Conservation (phyloP, 768 basidiomycete genomes). For the Lactarius hengduanensis region DNA sequence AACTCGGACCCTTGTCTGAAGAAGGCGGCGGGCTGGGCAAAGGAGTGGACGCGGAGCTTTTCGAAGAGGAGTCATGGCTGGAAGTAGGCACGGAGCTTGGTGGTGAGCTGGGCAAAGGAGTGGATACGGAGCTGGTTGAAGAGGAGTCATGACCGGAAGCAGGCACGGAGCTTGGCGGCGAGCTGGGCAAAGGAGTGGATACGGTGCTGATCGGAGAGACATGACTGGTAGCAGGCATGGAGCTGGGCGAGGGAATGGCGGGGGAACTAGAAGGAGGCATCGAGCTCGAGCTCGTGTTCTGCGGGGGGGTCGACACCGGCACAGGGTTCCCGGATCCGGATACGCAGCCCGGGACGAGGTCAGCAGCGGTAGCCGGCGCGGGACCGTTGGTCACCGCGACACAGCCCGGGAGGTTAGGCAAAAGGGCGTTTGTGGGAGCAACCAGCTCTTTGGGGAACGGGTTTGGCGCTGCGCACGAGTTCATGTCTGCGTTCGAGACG, state of each 20-base stretch:
- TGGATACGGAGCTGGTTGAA: too few species aligned
- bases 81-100: neutral
- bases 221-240: neutral
- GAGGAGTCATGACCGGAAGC: neutral
- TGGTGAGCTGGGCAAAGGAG: neutral
- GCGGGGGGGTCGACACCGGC: neutral
- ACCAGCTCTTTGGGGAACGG: neutral
- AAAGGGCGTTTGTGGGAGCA: neutral
- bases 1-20: neutral
- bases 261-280: neutral
- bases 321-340: neutral
- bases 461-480: constrained; percentile 12
- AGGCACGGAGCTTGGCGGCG: neutral
- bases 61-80: neutral
- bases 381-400: constrained; percentile 19
- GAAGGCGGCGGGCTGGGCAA: neutral
- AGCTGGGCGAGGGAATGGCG: neutral
- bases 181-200: neutral
- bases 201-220: neutral
- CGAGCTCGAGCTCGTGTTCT: neutral
- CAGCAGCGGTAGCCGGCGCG: neutral
- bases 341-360: neutral
- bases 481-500: neutral
- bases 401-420: constrained; percentile 20
- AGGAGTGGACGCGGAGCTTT: neutral